Evolutionary conservation across 805 yeast genomes (phyloP).

Genomic region (Candida saitoana): DNA sequence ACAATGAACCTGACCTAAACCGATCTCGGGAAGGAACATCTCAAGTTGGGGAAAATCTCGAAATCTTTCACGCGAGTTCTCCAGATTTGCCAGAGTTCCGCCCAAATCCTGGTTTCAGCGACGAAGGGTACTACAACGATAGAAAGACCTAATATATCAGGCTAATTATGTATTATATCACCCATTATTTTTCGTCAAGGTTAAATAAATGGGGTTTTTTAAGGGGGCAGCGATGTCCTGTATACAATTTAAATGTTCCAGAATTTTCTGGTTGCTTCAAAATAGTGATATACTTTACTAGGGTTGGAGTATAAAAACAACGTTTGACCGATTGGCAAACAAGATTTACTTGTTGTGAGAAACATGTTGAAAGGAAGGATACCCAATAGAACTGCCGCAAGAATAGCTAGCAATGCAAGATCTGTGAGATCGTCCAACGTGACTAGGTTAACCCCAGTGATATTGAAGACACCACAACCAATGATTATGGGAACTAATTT

Average conservation of each 20-base stretch:
- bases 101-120: constrained; percentile 42
- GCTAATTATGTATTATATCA: not conserved
- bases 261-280: not conserved
- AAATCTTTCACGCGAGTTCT: constrained; percentile 19
- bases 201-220: not conserved
- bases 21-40: constrained; percentile 4
- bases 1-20: constrained; percentile 8
- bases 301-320: not conserved
- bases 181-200: too few relatives aligned
- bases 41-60: not conserved
- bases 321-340: not conserved
- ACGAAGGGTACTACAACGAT: constrained; percentile 48
- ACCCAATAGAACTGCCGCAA: not conserved
- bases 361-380: constrained; percentile 1
- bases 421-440: not conserved
- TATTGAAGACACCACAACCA: not conserved
- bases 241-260: not conserved
- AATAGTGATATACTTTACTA: not conserved
- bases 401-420: not conserved
- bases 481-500: not conserved
- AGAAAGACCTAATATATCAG: constrained; percentile 5
- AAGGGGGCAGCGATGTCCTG: not conserved
- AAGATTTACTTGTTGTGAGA: too few relatives aligned
- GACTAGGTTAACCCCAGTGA: not conserved
- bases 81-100: constrained; percentile 48